Evolutionary conservation across 306 rosid genomes (phyloP), one percentile per base, ranked within the genome.

Genomic region (Dicorynia guianensis): DNA sequence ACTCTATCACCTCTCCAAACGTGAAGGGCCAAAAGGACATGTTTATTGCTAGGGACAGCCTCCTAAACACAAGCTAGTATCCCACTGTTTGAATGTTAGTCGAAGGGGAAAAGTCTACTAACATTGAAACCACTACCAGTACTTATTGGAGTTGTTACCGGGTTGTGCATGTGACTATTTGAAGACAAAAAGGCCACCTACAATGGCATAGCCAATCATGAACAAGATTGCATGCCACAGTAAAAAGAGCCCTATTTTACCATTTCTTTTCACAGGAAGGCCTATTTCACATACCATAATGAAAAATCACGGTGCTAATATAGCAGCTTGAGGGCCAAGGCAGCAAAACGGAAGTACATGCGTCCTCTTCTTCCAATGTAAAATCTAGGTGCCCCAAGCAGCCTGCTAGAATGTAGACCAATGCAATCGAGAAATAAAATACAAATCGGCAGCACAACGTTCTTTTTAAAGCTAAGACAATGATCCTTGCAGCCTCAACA

Each of bases 141-240:
- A n/a, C 54, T 73, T 19, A 18, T 4, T 58, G 74, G 61, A 63
- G 36, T 10, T 49, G 11, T 48, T n/a, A n/a, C n/a, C n/a, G 30
- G 79, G 14, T 72, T 56, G 61, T 46, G 68, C 59, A n/a, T 13
- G 35, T 13, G 34, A 48, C 60, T 35, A 39, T 36, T 71, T 72
- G 55, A 54, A 57, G 53, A 69, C 56, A 34, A 64, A 39, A 33
- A 5, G 18, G 35, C 53, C 30, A n/a, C n/a, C n/a, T n/a, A n/a
- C n/a, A n/a, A n/a, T n/a, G n/a, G n/a, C n/a, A n/a, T n/a, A n/a
- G n/a, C n/a, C 47, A 47, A n/a, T 66, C 69, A 44, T 34, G 12
- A 53, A 61, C 72, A 86, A 46, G 46, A 77, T 77, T 79, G 67
- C 76, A 72, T 72, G 80, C 63, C 78, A 68, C 80, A 71, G 76